phyloP scores from a whole-genome alignment of 768 basidiomycete genomes.

The Dioszegia aurantiaca region DNA sequence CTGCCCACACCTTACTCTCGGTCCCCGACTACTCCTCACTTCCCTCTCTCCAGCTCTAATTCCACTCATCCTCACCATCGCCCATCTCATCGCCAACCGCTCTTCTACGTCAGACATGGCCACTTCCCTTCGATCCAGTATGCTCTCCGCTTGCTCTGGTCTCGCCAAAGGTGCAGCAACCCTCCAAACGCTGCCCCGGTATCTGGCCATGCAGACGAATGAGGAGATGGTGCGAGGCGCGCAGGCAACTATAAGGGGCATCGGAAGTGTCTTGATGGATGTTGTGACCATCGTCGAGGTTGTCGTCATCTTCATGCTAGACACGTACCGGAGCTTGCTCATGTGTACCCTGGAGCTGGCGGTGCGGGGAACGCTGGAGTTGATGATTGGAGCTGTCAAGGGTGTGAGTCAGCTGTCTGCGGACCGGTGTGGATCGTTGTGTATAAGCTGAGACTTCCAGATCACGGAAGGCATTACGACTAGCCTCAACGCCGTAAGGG shows the following conservation, averaged over 20 bases:
- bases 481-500: conserved; percentile 63
- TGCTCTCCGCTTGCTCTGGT: conserved; percentile 80
- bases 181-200: conserved; percentile 82
- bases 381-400: conserved; percentile 77
- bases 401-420: conserved; percentile 62
- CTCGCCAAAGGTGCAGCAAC: conserved; percentile 77
- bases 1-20: conserved; percentile 77
- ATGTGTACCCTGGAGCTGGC: conserved; percentile 90
- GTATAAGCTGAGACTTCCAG: conserved; percentile 54
- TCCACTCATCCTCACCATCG: conserved; percentile 81
- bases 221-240: conserved; percentile 72
- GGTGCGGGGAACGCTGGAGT: conserved; percentile 71
- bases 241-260: conserved; percentile 73
- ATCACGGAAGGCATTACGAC: conserved; percentile 67
- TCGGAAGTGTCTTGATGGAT: conserved; percentile 64
- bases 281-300: conserved; percentile 79
- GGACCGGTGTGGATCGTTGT: neutral
- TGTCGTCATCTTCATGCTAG: conserved; percentile 85
- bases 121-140: conserved; percentile 66
- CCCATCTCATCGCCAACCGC: conserved; percentile 73
- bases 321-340: conserved; percentile 86
- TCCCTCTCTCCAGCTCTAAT: conserved; percentile 90
- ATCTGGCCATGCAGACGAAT: conserved; percentile 79
- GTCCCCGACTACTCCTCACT: conserved; percentile 77
- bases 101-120: conserved; percentile 67